Evolutionary conservation across 495 filamentous ascomycete species (phyloP).

Genomic region (Xanthoparmelia taractica): DNA sequence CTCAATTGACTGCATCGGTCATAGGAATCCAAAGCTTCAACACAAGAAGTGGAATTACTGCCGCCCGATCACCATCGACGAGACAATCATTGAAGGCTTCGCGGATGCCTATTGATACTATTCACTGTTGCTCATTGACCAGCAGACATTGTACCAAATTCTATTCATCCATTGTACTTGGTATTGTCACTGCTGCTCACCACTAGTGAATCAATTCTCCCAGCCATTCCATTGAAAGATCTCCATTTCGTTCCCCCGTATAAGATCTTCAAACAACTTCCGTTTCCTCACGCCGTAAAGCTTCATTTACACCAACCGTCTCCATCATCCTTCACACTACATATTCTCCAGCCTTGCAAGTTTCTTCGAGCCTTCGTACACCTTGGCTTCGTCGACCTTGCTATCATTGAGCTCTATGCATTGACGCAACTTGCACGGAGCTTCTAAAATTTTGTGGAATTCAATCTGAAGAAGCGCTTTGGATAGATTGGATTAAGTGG

Average conservation of each 20-base stretch:
- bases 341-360: not conserved
- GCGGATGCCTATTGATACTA: not conserved
- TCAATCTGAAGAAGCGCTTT: not conserved
- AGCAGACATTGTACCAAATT: not conserved
- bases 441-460: not conserved
- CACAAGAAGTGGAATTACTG: not conserved
- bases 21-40: not conserved
- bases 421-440: not conserved
- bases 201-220: slow-evolving; percentile 5
- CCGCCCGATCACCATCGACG: not conserved
- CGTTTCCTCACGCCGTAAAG: not conserved
- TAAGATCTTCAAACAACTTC: not conserved
- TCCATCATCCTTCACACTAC: not conserved
- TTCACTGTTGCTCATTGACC: not conserved
- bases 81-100: not conserved
- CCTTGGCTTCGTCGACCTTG: not conserved
- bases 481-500: not conserved
- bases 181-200: not conserved
- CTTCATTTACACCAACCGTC: not conserved
- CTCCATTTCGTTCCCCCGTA: not conserved
- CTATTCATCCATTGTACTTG: not conserved
- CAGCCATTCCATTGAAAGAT: not conserved
- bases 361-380: not conserved
- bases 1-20: not conserved
- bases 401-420: not conserved